These are phyloP conservation scores for Waltergamsia citrina DNA, from an alignment of 2,329 filamentous ascomycete species.

Conservation along the genomic window DNA sequence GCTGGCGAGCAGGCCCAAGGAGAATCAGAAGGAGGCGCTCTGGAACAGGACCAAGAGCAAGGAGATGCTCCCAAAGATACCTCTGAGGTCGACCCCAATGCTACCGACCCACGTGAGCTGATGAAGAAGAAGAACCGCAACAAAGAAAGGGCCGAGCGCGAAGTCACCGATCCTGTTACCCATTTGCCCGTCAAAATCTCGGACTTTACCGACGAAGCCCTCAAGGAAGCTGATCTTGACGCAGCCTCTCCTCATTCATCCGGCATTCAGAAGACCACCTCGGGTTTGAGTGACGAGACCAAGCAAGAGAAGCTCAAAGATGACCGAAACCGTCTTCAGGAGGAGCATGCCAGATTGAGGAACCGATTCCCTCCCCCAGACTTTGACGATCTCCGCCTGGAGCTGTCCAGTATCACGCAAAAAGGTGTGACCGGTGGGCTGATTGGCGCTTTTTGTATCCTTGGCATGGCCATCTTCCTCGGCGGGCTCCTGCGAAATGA, in stretches of 20 bases:
- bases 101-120: constrained; percentile 33
- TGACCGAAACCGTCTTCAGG: constrained; percentile 18
- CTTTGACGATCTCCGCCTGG: constrained; percentile 28
- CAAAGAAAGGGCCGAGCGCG: constrained; percentile 36
- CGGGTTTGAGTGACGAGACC: constrained; percentile 23
- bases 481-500: constrained; percentile 10
- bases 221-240: constrained; percentile 26
- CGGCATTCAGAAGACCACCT: constrained; percentile 21
- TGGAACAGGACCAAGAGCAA: constrained; percentile 6
- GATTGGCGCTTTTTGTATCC: constrained; percentile 20
- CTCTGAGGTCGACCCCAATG: constrained; percentile 22
- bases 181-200: constrained; percentile 60
- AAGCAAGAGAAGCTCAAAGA: constrained; percentile 29
- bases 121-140: constrained; percentile 32
- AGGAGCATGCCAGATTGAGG: constrained; percentile 29
- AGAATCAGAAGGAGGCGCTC: neutral
- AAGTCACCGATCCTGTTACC: constrained; percentile 65
- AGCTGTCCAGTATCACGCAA: constrained; percentile 19
- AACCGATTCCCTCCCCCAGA: constrained; percentile 38
- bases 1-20: constrained; percentile 2
- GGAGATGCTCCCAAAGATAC: constrained; percentile 19
- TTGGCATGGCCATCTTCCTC: constrained; percentile 6
- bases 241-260: constrained; percentile 13
- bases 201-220: constrained; percentile 56
- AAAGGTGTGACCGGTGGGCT: constrained; percentile 24